These are phyloP conservation scores for Ambrosia hybrid DNA, from an alignment of 140 eudicot genomes.

Conservation along the genomic window DNA sequence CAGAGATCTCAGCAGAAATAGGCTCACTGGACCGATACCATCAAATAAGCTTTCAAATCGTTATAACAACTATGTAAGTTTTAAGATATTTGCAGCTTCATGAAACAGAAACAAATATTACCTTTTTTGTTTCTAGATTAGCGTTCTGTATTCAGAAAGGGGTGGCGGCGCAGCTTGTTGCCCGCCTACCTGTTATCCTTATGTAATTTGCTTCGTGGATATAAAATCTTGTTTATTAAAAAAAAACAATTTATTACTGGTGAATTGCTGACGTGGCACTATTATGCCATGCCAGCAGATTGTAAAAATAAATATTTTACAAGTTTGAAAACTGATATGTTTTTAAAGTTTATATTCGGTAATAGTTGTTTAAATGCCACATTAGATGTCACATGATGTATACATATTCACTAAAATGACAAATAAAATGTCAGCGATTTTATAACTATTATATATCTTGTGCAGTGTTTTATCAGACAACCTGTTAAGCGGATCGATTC, in stretches of 20 bases:
- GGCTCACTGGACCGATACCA: conserved; percentile 64
- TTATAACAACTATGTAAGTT: conserved; percentile 67
- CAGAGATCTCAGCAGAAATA: conserved; percentile 77
- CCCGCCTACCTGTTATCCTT: no score
- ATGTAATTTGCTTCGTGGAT: no score
- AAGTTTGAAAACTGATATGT: neutral
- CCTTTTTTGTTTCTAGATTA: neutral
- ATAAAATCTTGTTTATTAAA: no score
- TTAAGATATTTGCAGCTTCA: neutral
- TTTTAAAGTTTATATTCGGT: neutral
- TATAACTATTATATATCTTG: conserved; percentile 17
- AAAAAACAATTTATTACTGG: no score
- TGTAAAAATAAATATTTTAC: neutral
- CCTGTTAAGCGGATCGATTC: conserved; percentile 59
- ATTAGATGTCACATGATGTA: neutral
- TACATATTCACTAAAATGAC: no score
- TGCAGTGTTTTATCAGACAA: conserved; percentile 69
- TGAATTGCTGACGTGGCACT: neutral
- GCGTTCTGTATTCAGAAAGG: no score
- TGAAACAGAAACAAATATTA: neutral
- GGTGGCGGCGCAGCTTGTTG: no score
- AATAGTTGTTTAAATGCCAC: neutral
- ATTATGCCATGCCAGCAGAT: neutral
- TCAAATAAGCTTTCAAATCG: conserved; percentile 47
- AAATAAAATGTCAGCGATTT: neutral